Percentiles rank a stretch among this genome's conserved stretches.
Conservation (phyloP, 768 basidiomycete genomes). For the Daedalea quercina region DNA sequence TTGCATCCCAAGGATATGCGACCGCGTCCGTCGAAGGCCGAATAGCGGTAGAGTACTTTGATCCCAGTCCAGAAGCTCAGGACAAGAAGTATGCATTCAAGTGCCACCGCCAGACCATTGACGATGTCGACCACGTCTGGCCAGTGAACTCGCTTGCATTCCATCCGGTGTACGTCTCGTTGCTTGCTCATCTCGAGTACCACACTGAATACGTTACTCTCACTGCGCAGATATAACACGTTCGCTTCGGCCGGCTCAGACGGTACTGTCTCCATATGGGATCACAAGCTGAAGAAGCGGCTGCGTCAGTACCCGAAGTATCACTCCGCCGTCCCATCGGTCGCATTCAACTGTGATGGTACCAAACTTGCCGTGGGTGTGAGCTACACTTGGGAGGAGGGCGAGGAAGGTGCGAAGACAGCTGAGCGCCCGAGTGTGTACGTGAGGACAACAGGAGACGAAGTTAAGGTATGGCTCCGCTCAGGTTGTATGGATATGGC, state of each 20-base stretch:
- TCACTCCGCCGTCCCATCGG: slow-evolving; percentile 62
- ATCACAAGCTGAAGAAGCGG: slow-evolving; percentile 93
- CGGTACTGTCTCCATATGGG: slow-evolving; percentile 93
- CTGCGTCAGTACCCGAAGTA: slow-evolving; percentile 86
- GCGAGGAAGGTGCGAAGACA: slow-evolving; percentile 62
- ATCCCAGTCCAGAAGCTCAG: slow-evolving; percentile 70
- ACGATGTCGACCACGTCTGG: slow-evolving; percentile 93
- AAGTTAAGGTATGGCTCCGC: slow-evolving; percentile 52
- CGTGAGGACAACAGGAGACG: slow-evolving; percentile 63
- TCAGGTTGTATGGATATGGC: not conserved
- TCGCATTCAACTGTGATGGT: slow-evolving; percentile 82
- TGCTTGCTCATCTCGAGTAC: no score
- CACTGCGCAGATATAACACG: slow-evolving; percentile 73
- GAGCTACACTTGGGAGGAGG: slow-evolving; percentile 89
- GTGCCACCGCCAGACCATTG: slow-evolving; percentile 86
- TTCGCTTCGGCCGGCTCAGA: slow-evolving; percentile 96
- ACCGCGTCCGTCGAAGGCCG: slow-evolving; percentile 92
- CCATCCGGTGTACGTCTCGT: slow-evolving; percentile 65
- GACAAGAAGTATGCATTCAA: slow-evolving; percentile 96
- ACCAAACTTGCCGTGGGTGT: slow-evolving; percentile 76
- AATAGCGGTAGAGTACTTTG: slow-evolving; percentile 96
- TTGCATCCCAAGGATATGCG: slow-evolving; percentile 57
- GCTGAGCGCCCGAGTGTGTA: slow-evolving; percentile 56
- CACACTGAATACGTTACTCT: no score
- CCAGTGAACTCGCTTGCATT: slow-evolving; percentile 95